Base-by-base conservation (phyloP, 495 filamentous ascomycete genomes). In the Entonaema liquescens region DNA sequence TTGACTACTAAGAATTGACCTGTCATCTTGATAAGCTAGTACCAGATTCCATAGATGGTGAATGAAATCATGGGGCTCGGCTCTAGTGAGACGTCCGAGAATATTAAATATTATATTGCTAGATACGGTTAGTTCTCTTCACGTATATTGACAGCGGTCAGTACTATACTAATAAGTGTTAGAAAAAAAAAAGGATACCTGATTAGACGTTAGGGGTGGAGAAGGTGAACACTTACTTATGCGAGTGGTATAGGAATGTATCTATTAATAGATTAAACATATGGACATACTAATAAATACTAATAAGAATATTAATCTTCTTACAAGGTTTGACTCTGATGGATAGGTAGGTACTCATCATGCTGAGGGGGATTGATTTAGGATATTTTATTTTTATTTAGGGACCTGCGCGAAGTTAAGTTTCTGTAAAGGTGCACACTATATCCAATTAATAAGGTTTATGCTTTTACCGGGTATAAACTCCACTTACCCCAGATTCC, bases 401-500 rank as follows among this genome's bases (percentile, higher is more conserved):
- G n/a, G n/a, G n/a, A n/a, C n/a, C n/a, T n/a, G n/a, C n/a, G n/a
- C n/a, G n/a, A n/a, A n/a, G n/a, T n/a, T n/a, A n/a, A n/a, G n/a
- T n/a, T n/a, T n/a, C n/a, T n/a, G n/a, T n/a, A n/a, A n/a, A n/a
- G n/a, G n/a, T n/a, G n/a, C n/a, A n/a, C n/a, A n/a, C n/a, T n/a
- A n/a, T 68, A 65, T 47, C 25, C 13, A 11, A 36, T 40, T 68
- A 62, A 49, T 19, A 38, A 36, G 17, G 19, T 8, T 17, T 57
- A 36, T 50, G 19, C 40, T 28, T 5, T 3, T 65, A 57, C 17
- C 53, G 38, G 7, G 21, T 5, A 15, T 12, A 19, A 13, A 3
- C 31, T 36, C 19, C 29, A 42, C 23, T 64, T 72, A 72, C 69
- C 69, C 69, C 69, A 35, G 69, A 72, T 68, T 68, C 59, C 36